Percentiles rank a stretch among this genome's conserved stretches.
Evolutionary conservation across 1,284 basidiomycete genomes (phyloP).

Genomic region (Naganishia albida): DNA sequence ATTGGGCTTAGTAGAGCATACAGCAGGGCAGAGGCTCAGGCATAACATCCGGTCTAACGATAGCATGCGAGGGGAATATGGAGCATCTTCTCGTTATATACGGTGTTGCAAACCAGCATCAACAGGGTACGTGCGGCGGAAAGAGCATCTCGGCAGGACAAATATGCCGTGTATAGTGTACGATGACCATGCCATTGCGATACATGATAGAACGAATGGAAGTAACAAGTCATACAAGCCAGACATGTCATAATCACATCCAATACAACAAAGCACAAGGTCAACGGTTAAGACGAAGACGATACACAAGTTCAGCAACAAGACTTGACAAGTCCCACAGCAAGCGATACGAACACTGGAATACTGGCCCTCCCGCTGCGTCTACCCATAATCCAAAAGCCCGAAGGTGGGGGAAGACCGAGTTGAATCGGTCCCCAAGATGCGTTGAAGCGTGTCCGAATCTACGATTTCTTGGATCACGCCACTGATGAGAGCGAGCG

Average conservation of each 20-base stretch:
- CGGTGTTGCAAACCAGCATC: not conserved
- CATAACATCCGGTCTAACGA: too few species aligned
- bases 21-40: not conserved
- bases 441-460: slow-evolving; percentile 24
- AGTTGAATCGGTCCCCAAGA: slow-evolving; percentile 3
- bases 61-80: too few species aligned
- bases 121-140: not conserved
- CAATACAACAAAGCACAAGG: slow-evolving; percentile 5
- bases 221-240: not conserved
- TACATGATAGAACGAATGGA: not conserved
- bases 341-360: slow-evolving; percentile 20
- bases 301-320: slow-evolving; percentile 21
- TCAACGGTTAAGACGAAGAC: not conserved
- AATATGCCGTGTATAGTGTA: not conserved
- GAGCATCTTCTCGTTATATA: not conserved
- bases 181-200: not conserved
- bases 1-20: slow-evolving; percentile 51
- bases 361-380: slow-evolving; percentile 17
- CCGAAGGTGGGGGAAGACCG: not conserved
- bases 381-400: slow-evolving; percentile 7
- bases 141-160: not conserved
- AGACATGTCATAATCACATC: not conserved
- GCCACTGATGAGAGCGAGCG: slow-evolving; percentile 29
- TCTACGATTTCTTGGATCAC: not conserved
- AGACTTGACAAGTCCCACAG: not conserved